These are phyloP conservation scores for Exophiala mesophila DNA, from an alignment of 2,329 filamentous ascomycete genomes.

Conservation along the genomic window DNA sequence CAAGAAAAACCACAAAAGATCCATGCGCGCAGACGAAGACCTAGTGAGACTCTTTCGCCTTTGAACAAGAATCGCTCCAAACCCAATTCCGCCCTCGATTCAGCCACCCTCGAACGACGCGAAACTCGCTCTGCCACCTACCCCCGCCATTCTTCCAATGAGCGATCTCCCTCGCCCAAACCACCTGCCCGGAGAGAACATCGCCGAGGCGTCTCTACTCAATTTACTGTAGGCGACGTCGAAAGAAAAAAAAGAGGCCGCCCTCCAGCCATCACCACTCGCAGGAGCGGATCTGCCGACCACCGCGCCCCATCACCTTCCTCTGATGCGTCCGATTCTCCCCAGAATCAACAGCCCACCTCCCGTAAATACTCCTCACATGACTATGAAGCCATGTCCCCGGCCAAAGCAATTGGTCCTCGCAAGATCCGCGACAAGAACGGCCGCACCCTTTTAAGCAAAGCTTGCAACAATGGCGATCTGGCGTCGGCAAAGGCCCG, in stretches of 20 bases:
- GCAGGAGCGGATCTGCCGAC: slow-evolving; percentile 43
- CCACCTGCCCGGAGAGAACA: slow-evolving; percentile 22
- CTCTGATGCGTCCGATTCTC: slow-evolving; percentile 35
- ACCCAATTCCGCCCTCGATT: slow-evolving; percentile 18
- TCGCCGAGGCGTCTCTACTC: slow-evolving; percentile 27
- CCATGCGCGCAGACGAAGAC: slow-evolving; percentile 21
- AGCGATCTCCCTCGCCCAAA: slow-evolving; percentile 29
- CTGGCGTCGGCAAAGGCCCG: slow-evolving; percentile 71
- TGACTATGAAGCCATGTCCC: slow-evolving; percentile 52
- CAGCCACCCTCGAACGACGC: slow-evolving; percentile 24
- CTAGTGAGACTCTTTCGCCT: slow-evolving; percentile 22
- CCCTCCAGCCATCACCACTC: slow-evolving; percentile 38
- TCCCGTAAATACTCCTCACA: slow-evolving; percentile 39
- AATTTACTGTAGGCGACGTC: slow-evolving; percentile 23
- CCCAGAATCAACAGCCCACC: slow-evolving; percentile 35
- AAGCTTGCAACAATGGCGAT: slow-evolving; percentile 81
- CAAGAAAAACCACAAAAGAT: slow-evolving; percentile 12
- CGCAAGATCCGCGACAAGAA: slow-evolving; percentile 90
- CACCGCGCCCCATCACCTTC: slow-evolving; percentile 27
- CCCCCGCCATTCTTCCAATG: slow-evolving; percentile 25
- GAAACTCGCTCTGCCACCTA: slow-evolving; percentile 30
- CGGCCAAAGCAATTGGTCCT: slow-evolving; percentile 63
- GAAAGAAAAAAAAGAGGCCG: slow-evolving; percentile 34
- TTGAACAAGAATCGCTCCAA: slow-evolving; percentile 22
- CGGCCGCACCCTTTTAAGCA: slow-evolving; percentile 83